phyloP scores from a whole-genome alignment of 2,329 filamentous ascomycete genomes.

The Botrytis byssoidea region DNA sequence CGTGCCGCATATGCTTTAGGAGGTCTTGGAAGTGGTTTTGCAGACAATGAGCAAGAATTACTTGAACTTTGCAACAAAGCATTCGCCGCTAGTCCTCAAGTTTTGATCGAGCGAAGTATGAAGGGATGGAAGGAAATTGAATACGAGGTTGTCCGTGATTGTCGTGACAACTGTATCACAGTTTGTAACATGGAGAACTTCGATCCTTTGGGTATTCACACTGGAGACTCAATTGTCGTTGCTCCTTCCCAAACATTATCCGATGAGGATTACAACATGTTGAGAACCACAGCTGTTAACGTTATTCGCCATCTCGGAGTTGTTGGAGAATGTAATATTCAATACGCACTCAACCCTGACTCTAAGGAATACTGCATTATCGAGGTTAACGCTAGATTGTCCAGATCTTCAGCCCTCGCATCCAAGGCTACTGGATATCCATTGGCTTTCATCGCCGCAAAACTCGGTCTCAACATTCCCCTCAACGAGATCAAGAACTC shows the following conservation, averaged over 20 bases:
- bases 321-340: slow-evolving; percentile 97
- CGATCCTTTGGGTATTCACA: slow-evolving; percentile 95
- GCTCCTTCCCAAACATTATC: slow-evolving; percentile 95
- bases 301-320: slow-evolving; percentile 96
- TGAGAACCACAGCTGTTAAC: slow-evolving; percentile 95
- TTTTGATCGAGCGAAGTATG: slow-evolving; percentile 95
- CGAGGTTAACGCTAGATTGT: slow-evolving; percentile 97
- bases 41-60: slow-evolving; percentile 89
- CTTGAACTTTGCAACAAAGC: slow-evolving; percentile 90
- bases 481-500: slow-evolving; percentile 95
- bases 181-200: slow-evolving; percentile 99
- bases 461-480: slow-evolving; percentile 94
- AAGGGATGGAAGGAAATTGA: slow-evolving; percentile 99
- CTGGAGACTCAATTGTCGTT: slow-evolving; percentile 97
- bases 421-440: slow-evolving; percentile 99
- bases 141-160: slow-evolving; percentile 96
- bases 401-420: slow-evolving; percentile 91
- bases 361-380: slow-evolving; percentile 98
- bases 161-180: slow-evolving; percentile 97
- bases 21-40: slow-evolving; percentile 94
- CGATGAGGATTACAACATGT: slow-evolving; percentile 99
- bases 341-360: slow-evolving; percentile 95
- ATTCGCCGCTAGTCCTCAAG: slow-evolving; percentile 89
- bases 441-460: slow-evolving; percentile 93
- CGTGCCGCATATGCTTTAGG: slow-evolving; percentile 95